A percentile compares a stretch with the other conserved stretches of the same genome.
Conservation (phyloP, 2,329 filamentous ascomycete species). For the Fusarium coicis region DNA sequence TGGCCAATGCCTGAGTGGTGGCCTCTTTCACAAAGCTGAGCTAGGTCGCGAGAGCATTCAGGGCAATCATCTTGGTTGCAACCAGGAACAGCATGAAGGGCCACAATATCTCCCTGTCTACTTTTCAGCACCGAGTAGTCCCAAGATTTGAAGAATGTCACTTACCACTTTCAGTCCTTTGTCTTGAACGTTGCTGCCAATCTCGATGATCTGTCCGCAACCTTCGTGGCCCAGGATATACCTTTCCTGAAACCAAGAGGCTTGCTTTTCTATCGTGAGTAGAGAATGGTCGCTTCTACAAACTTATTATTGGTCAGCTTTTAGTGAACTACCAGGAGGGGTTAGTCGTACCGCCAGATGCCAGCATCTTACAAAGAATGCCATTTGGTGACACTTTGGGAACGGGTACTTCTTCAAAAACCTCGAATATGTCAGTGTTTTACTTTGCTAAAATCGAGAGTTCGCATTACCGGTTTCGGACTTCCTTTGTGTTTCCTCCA, state of each 20-base stretch:
- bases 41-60: conserved; percentile 53
- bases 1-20: conserved; percentile 57
- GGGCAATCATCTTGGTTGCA: conserved; percentile 28
- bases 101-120: conserved; percentile 27
- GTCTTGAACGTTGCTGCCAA: conserved; percentile 1
- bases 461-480: conserved; percentile 20
- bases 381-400: not conserved
- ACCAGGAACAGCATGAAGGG: conserved; percentile 36
- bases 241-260: conserved; percentile 34
- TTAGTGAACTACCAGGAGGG: rapidly evolving
- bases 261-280: conserved; percentile 33
- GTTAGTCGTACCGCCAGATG: conserved; percentile 13
- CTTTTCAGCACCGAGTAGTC: rapidly evolving
- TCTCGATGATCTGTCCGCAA: conserved; percentile 25
- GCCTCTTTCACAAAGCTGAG: conserved; percentile 50
- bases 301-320: not conserved
- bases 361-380: conserved; percentile 26
- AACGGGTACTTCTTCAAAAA: conserved; percentile 16
- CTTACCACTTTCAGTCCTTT: conserved; percentile 20
- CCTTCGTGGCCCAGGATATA: conserved; percentile 36
- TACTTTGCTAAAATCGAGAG: no score
- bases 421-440: not conserved
- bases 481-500: conserved; percentile 51
- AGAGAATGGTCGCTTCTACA: conserved; percentile 30
- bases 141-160: rapidly evolving